These are phyloP conservation scores for Encephalitozoon romaleae DNA, from an alignment of 371 early-diverging fungal genomes.

Conservation along the genomic window DNA sequence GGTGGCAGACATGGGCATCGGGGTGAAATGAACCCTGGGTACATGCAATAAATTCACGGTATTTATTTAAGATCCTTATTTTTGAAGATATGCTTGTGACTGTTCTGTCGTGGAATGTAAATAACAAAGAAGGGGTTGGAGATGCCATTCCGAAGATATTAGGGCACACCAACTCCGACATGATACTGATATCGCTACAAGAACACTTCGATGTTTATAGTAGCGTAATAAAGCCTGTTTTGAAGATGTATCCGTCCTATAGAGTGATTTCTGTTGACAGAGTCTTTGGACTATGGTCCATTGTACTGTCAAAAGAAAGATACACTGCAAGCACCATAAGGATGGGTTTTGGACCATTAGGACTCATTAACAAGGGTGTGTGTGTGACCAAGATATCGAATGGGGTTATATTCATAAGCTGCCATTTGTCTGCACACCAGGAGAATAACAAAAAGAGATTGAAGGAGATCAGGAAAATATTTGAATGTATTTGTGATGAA, in stretches of 20 bases:
- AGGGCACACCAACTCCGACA: background rate
- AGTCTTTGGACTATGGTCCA: background rate
- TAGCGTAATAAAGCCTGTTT: background rate
- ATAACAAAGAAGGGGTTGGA: background rate
- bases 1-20: conserved; percentile 27
- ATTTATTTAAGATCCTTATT: background rate
- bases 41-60: background rate
- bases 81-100: background rate
- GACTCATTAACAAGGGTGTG: conserved; percentile 39
- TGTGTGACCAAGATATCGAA: conserved; percentile 3
- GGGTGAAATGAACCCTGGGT: background rate
- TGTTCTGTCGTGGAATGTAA: conserved; percentile 8
- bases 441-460: conserved; percentile 19
- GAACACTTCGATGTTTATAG: background rate
- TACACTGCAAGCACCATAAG: background rate
- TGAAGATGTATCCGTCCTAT: background rate
- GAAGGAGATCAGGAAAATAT: conserved; percentile 14
- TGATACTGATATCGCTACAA: background rate
- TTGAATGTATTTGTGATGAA: background rate
- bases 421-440: conserved; percentile 22
- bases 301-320: conserved; percentile 1
- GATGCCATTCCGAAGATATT: background rate
- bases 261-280: background rate
- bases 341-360: conserved; percentile 17
- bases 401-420: conserved; percentile 19